Evolutionary conservation across 1,284 basidiomycete genomes (phyloP), one percentile per base, ranked within the genome.

Genomic region (Porodaedalea pini): DNA sequence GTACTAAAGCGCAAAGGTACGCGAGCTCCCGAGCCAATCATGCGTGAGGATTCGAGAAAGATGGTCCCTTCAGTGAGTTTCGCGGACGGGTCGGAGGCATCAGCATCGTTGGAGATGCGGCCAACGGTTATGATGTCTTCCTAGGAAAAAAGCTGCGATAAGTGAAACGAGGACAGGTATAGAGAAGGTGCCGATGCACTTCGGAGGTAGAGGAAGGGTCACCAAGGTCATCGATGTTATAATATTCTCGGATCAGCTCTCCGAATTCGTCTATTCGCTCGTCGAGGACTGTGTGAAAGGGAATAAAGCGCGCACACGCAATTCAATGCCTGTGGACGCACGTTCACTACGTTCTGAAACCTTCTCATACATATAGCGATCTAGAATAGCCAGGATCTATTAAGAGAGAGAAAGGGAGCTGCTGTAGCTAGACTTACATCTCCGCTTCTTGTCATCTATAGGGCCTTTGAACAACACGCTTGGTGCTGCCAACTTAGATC

Each of bases 351-450:
- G 78, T 66, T 90, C 89, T 0, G 83, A 82, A 17, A 90, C 77
- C 72, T 92, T 93, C 70, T 96, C 93, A 67, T 90, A 93, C 92
- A 96, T 95, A 70, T 97, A 97, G 29, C 89, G 83, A 74, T 94
- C 90, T 92, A 61, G 2, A 13, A 29, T 43, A n/a, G 19, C 49
- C 29, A 15, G 37, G 10, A 21, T 58, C 4, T 31, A 19, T 51
- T 57, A 19, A 59, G 23, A 51, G 32, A 43, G 19, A 7, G 34
- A 15, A 44, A 43, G 7, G 32, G 17, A 50, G 43, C 54, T 15
- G 39, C 41, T 57, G 13, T 36, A 4, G 40, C 40, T 45, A 32
- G 7, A 67, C 84, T 76, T 68, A 89, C 85, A 88, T 50, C 74
- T 75, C 51, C 83, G 77, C 57, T 70, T 71, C 56, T 66, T 72